These are phyloP conservation scores for Carex pumila DNA, from an alignment of 176 grass and related monocot species.

Conservation along the genomic window DNA sequence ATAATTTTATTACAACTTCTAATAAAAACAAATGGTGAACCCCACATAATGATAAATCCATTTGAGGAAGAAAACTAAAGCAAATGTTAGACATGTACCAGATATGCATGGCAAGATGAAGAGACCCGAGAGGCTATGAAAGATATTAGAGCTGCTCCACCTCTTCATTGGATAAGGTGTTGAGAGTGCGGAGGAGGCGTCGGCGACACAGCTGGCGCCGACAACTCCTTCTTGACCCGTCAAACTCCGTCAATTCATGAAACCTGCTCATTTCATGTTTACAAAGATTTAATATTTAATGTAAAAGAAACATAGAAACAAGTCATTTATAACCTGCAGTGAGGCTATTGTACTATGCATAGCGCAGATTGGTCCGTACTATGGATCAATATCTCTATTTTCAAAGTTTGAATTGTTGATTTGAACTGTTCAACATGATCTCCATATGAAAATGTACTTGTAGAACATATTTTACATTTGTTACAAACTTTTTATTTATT, in stretches of 20 bases:
- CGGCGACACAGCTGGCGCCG: conserved; percentile 5
- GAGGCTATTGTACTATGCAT: no score
- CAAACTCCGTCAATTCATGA: conserved; percentile 18
- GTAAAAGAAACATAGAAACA: background rate
- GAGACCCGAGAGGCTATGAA: background rate
- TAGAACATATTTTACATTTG: no score
- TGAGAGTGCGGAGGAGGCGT: conserved; percentile 12
- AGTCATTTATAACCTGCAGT: no score
- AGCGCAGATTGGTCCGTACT: no score
- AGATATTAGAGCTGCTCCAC: background rate
- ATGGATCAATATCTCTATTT: no score
- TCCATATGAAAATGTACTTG: no score
- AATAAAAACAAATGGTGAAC: background rate
- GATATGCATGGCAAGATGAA: background rate
- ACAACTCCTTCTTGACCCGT: conserved; percentile 19
- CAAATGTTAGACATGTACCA: background rate
- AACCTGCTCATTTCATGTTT: background rate
- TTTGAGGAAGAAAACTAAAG: background rate
- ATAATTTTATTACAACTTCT: background rate
- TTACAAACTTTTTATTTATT: no score
- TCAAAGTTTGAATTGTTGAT: no score
- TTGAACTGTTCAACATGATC: no score
- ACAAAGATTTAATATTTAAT: background rate
- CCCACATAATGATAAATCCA: background rate
- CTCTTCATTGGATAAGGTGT: conserved; percentile 18